Conservation (phyloP, 768 basidiomycete genomes). For the Boletellus ananas region DNA sequence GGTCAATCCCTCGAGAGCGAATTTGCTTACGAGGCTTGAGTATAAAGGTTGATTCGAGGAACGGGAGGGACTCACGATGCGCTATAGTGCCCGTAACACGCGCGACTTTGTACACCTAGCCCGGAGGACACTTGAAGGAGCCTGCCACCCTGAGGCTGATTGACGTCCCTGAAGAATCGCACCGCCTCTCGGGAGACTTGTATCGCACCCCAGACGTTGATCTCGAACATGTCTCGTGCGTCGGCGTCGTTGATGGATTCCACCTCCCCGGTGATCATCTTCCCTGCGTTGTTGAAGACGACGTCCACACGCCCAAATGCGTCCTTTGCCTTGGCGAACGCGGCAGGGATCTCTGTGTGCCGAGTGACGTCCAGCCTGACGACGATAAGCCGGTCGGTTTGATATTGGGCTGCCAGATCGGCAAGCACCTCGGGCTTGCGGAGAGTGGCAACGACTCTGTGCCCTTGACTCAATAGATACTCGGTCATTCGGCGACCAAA, state of each 20-base stretch:
- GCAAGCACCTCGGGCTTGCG: constrained; percentile 36
- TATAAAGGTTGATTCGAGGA: background rate
- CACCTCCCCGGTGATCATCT: constrained; percentile 26
- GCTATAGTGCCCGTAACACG: constrained; percentile 21
- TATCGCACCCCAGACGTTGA: constrained; percentile 34
- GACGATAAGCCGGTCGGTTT: constrained; percentile 18
- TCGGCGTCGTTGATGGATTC: constrained; percentile 33
- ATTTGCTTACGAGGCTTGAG: constrained; percentile 7
- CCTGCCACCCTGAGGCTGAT: constrained; percentile 33
- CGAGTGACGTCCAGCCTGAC: constrained; percentile 33
- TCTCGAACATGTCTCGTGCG: constrained; percentile 37
- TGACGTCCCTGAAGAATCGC: constrained; percentile 34
- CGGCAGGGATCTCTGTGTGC: constrained; percentile 20
- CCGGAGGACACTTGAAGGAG: constrained; percentile 35
- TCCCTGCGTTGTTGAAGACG: constrained; percentile 39
- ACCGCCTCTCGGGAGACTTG: constrained; percentile 32
- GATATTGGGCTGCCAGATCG: constrained; percentile 26
- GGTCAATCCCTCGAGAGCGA: constrained; percentile 28
- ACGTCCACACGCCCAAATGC: constrained; percentile 37
- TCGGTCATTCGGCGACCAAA: constrained; percentile 37
- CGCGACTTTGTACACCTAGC: constrained; percentile 12
- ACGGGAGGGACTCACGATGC: constrained; percentile 18
- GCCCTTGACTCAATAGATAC: constrained; percentile 31
- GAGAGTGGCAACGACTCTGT: constrained; percentile 41
- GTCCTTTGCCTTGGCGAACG: constrained; percentile 27